These are phyloP conservation scores for Chernovozyma aurita DNA, from an alignment of 1,139 yeast species.

Conservation along the genomic window DNA sequence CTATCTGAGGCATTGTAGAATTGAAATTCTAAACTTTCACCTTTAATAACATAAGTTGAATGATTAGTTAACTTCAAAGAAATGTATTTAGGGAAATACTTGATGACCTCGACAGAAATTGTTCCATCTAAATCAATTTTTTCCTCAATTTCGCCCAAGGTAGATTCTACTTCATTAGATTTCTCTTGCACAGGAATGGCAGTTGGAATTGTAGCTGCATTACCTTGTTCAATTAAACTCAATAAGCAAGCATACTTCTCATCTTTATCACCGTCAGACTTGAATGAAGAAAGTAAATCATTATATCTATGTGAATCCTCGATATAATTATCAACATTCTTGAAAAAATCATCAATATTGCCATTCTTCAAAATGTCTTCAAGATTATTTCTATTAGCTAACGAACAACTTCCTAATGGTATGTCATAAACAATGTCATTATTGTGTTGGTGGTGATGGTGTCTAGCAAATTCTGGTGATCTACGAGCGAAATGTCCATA, in stretches of 20 bases:
- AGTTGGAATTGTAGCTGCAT: neutral
- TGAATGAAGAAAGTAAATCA: constrained; percentile 15
- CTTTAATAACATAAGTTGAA: constrained; percentile 20
- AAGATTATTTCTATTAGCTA: constrained; percentile 16
- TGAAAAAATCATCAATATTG: constrained; percentile 17
- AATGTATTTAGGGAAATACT: constrained; percentile 18
- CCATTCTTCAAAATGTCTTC: constrained; percentile 16
- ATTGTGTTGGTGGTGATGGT: neutral
- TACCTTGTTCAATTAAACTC: constrained; percentile 14
- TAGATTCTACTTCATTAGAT: neutral
- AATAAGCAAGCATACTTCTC: constrained; percentile 19
- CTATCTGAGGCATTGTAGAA: constrained; percentile 15
- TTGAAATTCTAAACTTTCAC: constrained; percentile 25
- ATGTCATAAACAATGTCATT: constrained; percentile 22
- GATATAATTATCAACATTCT: constrained; percentile 19
- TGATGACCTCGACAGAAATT: constrained; percentile 3
- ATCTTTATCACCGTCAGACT: constrained; percentile 16
- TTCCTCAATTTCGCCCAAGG: neutral
- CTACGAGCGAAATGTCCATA: neutral
- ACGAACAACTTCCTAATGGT: constrained; percentile 21
- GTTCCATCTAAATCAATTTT: neutral
- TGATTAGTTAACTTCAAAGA: constrained; percentile 26
- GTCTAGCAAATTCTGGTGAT: neutral
- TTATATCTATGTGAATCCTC: constrained; percentile 24
- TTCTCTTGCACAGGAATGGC: neutral